phyloP scores from a whole-genome alignment of 2,329 filamentous ascomycete genomes.

The Emmonsia crescens region DNA sequence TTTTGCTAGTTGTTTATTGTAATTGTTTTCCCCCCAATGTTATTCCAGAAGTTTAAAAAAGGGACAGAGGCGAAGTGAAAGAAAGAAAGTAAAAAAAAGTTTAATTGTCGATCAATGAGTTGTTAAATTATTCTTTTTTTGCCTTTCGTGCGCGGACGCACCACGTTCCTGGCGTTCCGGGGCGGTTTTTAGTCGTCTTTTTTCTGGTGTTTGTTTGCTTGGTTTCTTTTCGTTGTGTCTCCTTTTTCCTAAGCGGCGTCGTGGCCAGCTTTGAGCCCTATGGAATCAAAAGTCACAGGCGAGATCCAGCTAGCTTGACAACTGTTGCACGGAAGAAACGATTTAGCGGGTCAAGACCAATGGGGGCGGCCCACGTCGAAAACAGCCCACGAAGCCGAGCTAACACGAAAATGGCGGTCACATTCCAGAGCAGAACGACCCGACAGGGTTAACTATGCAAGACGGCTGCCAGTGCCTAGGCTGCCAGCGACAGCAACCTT shows the following conservation, averaged over 20 bases:
- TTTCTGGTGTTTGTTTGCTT: not conserved
- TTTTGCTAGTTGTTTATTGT: not conserved
- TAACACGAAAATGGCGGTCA: constrained; percentile 6
- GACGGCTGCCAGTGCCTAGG: not conserved
- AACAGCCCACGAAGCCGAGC: not conserved
- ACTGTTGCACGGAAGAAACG: not conserved
- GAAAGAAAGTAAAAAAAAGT: not conserved
- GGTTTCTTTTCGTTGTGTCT: not conserved
- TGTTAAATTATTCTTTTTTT: not conserved
- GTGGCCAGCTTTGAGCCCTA: constrained; percentile 1
- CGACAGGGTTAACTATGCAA: constrained; percentile 6
- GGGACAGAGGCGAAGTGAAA: not conserved
- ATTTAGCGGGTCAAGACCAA: constrained; percentile 9
- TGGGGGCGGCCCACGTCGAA: constrained; percentile 13
- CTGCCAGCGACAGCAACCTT: not conserved
- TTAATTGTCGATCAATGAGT: not conserved
- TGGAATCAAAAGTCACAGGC: not conserved
- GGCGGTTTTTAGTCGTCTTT: constrained; percentile 4
- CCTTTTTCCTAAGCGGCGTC: not conserved
- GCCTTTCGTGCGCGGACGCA: not conserved
- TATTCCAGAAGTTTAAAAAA: not conserved
- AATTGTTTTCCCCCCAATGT: not conserved
- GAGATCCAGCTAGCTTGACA: not conserved
- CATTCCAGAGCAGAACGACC: constrained; percentile 3
- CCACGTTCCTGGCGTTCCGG: constrained; percentile 2